These are phyloP conservation scores for Vitellaria paradoxa DNA, from an alignment of 179 eudicot species.

Conservation along the genomic window DNA sequence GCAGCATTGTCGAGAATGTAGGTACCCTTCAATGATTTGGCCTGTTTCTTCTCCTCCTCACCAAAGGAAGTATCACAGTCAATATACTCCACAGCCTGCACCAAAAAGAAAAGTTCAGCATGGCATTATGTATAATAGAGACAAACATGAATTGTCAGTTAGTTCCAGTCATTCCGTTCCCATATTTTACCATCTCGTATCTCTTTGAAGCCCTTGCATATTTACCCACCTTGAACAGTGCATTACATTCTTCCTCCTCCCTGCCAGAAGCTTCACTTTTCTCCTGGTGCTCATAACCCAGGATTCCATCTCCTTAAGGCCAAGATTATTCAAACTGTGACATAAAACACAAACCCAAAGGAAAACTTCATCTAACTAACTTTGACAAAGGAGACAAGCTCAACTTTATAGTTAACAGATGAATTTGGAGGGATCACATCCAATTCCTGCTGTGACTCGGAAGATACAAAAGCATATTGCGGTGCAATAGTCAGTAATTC, in stretches of 20 bases:
- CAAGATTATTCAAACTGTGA: not conserved
- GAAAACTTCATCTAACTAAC: constrained; percentile 28
- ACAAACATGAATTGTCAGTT: not conserved
- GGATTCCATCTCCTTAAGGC: constrained; percentile 79
- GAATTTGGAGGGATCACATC: constrained; percentile 88
- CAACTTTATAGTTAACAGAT: constrained; percentile 57
- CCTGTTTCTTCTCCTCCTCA: constrained; percentile 89
- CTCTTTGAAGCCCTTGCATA: constrained; percentile 75
- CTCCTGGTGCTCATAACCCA: constrained; percentile 92
- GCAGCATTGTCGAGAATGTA: constrained; percentile 94
- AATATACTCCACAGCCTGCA: constrained; percentile 81
- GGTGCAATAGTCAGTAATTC: constrained; percentile 71
- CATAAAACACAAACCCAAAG: not conserved
- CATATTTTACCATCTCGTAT: constrained; percentile 76
- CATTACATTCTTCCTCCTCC: constrained; percentile 91
- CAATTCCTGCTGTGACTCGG: constrained; percentile 77
- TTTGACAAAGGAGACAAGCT: constrained; percentile 82
- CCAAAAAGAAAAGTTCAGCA: not conserved
- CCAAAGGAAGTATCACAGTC: constrained; percentile 80
- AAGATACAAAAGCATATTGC: constrained; percentile 77
- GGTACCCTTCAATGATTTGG: constrained; percentile 70
- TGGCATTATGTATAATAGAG: not conserved
- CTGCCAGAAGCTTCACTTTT: constrained; percentile 88
- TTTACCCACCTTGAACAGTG: constrained; percentile 74
- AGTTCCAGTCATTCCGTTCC: not conserved